These are phyloP conservation scores for Epichloe gansuensis DNA, from an alignment of 2,329 filamentous ascomycete genomes.

Conservation along the genomic window DNA sequence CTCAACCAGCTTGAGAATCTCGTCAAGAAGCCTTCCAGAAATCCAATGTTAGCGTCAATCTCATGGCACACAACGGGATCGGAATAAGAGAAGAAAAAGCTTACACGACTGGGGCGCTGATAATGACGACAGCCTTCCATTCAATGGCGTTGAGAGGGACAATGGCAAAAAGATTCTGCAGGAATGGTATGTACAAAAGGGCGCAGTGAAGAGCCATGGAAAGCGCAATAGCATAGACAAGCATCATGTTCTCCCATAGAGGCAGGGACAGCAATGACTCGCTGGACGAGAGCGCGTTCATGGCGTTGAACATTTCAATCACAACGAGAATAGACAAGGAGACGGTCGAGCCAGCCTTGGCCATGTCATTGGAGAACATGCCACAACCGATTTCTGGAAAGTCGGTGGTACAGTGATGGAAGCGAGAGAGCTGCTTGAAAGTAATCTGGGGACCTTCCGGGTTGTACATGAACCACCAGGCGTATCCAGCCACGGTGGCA, in stretches of 20 bases:
- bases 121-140: slow-evolving; percentile 81
- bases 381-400: slow-evolving; percentile 85
- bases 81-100: slow-evolving; percentile 23
- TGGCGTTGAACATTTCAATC: slow-evolving; percentile 98
- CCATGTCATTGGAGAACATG: slow-evolving; percentile 80
- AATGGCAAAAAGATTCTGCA: slow-evolving; percentile 85
- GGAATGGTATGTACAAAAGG: slow-evolving; percentile 79
- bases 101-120: slow-evolving; percentile 89
- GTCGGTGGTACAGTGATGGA: slow-evolving; percentile 79
- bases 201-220: slow-evolving; percentile 94
- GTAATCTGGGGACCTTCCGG: slow-evolving; percentile 77
- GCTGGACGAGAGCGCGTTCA: slow-evolving; percentile 93
- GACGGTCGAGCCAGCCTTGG: slow-evolving; percentile 83
- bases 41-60: slow-evolving; percentile 13
- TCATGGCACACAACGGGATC: neutral
- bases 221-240: slow-evolving; percentile 84
- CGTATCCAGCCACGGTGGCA: slow-evolving; percentile 91
- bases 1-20: slow-evolving; percentile 70
- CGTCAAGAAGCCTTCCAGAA: slow-evolving; percentile 59
- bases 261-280: slow-evolving; percentile 88
- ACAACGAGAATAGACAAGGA: slow-evolving; percentile 87
- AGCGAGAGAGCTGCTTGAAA: slow-evolving; percentile 81
- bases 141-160: slow-evolving; percentile 73
- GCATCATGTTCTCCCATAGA: slow-evolving; percentile 97
- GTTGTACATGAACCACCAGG: slow-evolving; percentile 99